phyloP scores from a whole-genome alignment of 2,329 filamentous ascomycete species.

The Apiospora rasikravindrae region DNA sequence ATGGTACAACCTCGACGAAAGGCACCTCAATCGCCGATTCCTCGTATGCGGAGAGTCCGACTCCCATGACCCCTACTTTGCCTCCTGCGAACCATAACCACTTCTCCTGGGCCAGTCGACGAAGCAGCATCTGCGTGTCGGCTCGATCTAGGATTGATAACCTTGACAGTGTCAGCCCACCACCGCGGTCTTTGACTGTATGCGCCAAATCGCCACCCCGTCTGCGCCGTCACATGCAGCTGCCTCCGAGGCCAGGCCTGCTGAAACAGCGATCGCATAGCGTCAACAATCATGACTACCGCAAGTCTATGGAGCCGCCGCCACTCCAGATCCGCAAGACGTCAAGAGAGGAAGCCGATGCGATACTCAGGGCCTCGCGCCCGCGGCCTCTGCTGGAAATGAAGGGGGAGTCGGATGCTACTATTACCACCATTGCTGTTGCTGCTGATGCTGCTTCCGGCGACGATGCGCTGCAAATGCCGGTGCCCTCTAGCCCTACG shows the following conservation, averaged over 20 bases:
- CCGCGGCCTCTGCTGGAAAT: background rate
- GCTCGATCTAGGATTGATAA: background rate
- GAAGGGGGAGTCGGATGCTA: background rate
- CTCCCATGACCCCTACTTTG: constrained; percentile 2
- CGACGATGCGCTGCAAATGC: background rate
- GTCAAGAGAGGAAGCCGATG: constrained; percentile 13
- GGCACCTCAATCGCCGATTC: background rate
- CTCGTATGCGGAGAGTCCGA: background rate
- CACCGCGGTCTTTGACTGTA: background rate
- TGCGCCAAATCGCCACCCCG: background rate
- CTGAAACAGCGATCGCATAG: constrained; percentile 22
- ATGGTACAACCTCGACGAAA: background rate
- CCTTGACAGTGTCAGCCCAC: constrained; percentile 9
- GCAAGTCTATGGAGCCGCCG: constrained; percentile 23
- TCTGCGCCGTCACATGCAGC: constrained; percentile 10
- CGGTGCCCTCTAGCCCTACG: constrained; percentile 6
- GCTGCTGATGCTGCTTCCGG: background rate
- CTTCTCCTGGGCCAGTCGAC: constrained; percentile 16
- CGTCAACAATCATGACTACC: constrained; percentile 19
- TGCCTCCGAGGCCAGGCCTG: constrained; percentile 19
- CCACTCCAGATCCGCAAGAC: constrained; percentile 29
- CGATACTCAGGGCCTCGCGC: background rate
- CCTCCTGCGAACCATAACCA: background rate
- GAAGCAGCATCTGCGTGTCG: constrained; percentile 14
- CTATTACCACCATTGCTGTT: background rate